Conservation (phyloP, 257 asterid genomes). For the Lycium barbarum region DNA sequence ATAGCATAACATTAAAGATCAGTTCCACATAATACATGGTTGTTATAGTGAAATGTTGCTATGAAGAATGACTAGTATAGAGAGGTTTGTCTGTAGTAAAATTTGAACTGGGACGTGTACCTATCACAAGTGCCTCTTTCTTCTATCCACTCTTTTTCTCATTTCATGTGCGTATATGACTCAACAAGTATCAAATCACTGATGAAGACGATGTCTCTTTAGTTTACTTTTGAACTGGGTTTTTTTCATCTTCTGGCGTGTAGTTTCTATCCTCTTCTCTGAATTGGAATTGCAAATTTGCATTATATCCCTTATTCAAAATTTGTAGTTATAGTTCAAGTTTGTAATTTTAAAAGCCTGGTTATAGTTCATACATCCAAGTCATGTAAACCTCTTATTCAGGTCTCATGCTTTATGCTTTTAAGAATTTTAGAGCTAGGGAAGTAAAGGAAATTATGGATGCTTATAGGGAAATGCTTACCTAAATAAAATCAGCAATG, state of each 20-base stretch:
- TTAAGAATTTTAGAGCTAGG: slow-evolving; percentile 47
- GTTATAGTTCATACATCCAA: too few relatives aligned
- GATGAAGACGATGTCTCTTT: neutral
- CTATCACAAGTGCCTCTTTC: neutral
- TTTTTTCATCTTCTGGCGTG: neutral
- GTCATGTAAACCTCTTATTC: neutral
- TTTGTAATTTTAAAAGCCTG: neutral
- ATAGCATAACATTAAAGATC: too few relatives aligned
- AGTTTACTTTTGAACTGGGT: neutral
- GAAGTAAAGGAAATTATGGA: slow-evolving; percentile 93
- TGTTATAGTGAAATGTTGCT: too few relatives aligned
- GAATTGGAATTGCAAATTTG: neutral
- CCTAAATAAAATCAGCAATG: slow-evolving; percentile 89
- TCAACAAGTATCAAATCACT: slow-evolving; percentile 4
- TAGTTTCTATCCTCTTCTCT: neutral
- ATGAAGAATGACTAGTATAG: too few relatives aligned
- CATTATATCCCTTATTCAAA: neutral
- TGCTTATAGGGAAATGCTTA: slow-evolving; percentile 88
- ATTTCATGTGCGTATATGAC: neutral
- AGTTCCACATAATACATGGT: too few relatives aligned
- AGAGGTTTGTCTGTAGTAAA: too few relatives aligned
- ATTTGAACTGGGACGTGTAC: neutral
- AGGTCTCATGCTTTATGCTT: neutral
- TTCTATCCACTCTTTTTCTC: slow-evolving; percentile 4
- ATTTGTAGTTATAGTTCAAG: neutral